These are phyloP conservation scores for Auriscalpium orientale DNA, from an alignment of 768 basidiomycete genomes.

Conservation along the genomic window DNA sequence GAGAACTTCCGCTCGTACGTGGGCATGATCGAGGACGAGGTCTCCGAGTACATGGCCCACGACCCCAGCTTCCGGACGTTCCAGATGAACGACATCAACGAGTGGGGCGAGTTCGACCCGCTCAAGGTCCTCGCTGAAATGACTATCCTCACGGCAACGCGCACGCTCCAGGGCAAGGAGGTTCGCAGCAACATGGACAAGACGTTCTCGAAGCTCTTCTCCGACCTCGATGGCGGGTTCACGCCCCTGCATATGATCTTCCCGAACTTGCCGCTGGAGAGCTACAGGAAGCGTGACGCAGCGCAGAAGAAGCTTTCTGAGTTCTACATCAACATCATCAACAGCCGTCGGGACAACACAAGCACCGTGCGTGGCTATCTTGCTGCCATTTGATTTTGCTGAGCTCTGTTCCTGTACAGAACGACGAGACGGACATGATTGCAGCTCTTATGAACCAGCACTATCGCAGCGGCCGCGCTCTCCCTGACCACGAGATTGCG, in stretches of 20 bases:
- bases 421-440: slow-evolving; percentile 88
- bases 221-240: slow-evolving; percentile 92
- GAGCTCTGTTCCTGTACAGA: slow-evolving; percentile 16
- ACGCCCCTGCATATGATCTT: slow-evolving; percentile 95
- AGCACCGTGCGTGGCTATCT: slow-evolving; percentile 27
- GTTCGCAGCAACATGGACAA: slow-evolving; percentile 75
- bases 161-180: slow-evolving; percentile 91
- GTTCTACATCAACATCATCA: slow-evolving; percentile 86
- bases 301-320: slow-evolving; percentile 92
- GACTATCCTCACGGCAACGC: slow-evolving; percentile 89
- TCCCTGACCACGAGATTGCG: slow-evolving; percentile 88
- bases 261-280: slow-evolving; percentile 85
- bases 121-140: slow-evolving; percentile 75
- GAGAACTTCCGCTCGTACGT: slow-evolving; percentile 87
- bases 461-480: slow-evolving; percentile 72
- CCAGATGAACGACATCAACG: slow-evolving; percentile 58
- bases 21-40: slow-evolving; percentile 37
- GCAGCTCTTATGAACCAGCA: slow-evolving; percentile 74
- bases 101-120: slow-evolving; percentile 75
- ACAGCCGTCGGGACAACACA: slow-evolving; percentile 52
- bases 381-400: background rate
- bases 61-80: slow-evolving; percentile 57
- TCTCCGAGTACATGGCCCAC: slow-evolving; percentile 55
- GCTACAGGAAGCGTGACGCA: slow-evolving; percentile 79
- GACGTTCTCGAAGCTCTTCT: slow-evolving; percentile 76